Evolutionary conservation across 805 yeast genomes (phyloP), one percentile per base, ranked within the genome.

Genomic region (Yamadazyma akitaensis): DNA sequence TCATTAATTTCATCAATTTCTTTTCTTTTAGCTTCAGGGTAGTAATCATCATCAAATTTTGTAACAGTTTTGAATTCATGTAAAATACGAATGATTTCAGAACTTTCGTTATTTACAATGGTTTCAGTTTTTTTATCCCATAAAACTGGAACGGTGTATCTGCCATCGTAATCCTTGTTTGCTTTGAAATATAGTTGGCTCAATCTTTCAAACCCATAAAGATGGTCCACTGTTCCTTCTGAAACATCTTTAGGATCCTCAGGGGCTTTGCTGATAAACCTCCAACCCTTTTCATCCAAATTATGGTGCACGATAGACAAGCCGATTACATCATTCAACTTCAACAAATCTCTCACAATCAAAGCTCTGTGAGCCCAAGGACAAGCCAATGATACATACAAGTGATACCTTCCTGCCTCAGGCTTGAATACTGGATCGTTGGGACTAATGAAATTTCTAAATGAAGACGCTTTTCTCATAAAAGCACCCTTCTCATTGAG

Each of bases 341-440:
- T 96, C 69, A 90, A 89, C 51, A 92, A 70, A 11, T 76, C 65
- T 44, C 97, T 70, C 2, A 84, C 75, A 44, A 89, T 84, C 48
- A 91, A 72, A 0, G 91, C 81, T 51, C 98, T 76, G 61, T 88
- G 96, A 1, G 97, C 97, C 91, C 97, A 92, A 3, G 99, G 98
- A 67, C 99, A 92, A 1, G 96, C 96, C 41, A 76, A 72, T 0
- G 94, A 85, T 10, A 89, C 96, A 57, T 86, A 91, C 46, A 90
- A 75, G 66, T 91, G 96, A 62, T 92, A 92, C 58, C 99, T 77
- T 48, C 80, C 80, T 39, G 77, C 74, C 59, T 89, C 96, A 4
- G 96, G 88, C 14, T 81, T 71, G 62, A 81, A 88, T 50, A 73
- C 64, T 12, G 88, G 77, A 13, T 82, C 87, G 80, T 72, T 24